phyloP scores from a whole-genome alignment of 805 yeast genomes.

The Yarrowia sp. region DNA sequence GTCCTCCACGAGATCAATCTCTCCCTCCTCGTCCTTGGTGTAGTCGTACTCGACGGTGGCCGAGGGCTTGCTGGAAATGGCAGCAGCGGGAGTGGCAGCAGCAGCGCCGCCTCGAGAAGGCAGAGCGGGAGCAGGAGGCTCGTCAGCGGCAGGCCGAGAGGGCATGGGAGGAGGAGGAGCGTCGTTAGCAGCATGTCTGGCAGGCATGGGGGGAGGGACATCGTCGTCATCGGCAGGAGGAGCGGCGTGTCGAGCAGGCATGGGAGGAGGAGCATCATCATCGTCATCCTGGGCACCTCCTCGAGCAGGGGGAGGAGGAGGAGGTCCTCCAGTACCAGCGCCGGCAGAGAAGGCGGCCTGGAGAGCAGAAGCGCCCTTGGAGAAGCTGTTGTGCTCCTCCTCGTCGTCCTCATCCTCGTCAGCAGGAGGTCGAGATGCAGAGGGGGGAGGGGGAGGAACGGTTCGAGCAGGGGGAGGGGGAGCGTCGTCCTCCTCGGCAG shows the following conservation, averaged over 20 bases:
- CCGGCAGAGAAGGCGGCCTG: constrained; percentile 43
- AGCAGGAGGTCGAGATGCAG: constrained; percentile 43
- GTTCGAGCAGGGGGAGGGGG: constrained; percentile 40
- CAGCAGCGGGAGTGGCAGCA: constrained; percentile 46
- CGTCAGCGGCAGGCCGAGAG: constrained; percentile 20
- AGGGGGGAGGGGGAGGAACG: constrained; percentile 46
- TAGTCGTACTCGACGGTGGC: constrained; percentile 88
- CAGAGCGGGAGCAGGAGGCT: constrained; percentile 44
- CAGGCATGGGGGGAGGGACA: constrained; percentile 39
- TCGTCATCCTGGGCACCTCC: constrained; percentile 40
- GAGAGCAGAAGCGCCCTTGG: constrained; percentile 39
- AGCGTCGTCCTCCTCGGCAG: constrained; percentile 9
- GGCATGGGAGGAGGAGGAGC: constrained; percentile 40
- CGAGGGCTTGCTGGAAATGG: constrained; percentile 45
- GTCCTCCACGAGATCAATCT: constrained; percentile 70
- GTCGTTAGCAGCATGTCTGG: constrained; percentile 26
- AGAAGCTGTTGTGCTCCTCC: constrained; percentile 39
- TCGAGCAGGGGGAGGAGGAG: constrained; percentile 40
- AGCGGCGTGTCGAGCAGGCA: constrained; percentile 41
- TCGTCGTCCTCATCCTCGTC: constrained; percentile 41
- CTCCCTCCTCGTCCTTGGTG: constrained; percentile 77
- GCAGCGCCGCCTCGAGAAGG: constrained; percentile 40
- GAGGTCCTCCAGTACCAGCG: constrained; percentile 40
- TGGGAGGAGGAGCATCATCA: constrained; percentile 45
- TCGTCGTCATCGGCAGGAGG: constrained; percentile 39